Percentiles rank a stretch among this genome's conserved stretches.
phyloP scores from a whole-genome alignment of 1,139 yeast genomes.

The Hansenula sp. region DNA sequence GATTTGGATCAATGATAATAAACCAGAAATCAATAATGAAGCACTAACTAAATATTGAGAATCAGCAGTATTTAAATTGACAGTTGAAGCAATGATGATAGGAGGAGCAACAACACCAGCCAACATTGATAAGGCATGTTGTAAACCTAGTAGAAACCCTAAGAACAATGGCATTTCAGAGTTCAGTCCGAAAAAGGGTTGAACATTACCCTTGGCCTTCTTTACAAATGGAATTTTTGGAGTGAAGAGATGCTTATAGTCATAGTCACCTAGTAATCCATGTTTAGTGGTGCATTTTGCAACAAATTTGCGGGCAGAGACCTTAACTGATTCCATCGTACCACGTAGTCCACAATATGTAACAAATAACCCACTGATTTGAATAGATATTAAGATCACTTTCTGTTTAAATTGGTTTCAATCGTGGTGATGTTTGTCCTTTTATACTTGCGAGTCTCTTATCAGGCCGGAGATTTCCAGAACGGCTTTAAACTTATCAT shows the following conservation, averaged over 20 bases:
- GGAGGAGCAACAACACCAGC: conserved; percentile 91
- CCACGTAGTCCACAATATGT: background rate
- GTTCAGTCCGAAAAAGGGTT: conserved; percentile 79
- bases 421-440: too few relatives aligned
- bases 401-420: too few relatives aligned
- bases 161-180: conserved; percentile 74
- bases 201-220: conserved; percentile 30
- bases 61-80: conserved; percentile 46
- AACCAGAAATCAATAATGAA: conserved; percentile 70
- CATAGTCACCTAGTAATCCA: conserved; percentile 80
- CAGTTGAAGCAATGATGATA: conserved; percentile 59
- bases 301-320: background rate
- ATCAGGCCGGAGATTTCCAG: too few relatives aligned
- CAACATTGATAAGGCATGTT: conserved; percentile 84
- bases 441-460: too few relatives aligned
- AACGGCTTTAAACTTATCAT: too few relatives aligned
- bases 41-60: conserved; percentile 75
- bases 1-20: conserved; percentile 71
- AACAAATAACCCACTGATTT: background rate
- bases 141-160: conserved; percentile 77
- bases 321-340: background rate
- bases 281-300: conserved; percentile 61
- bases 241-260: conserved; percentile 70
- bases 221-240: conserved; percentile 66
- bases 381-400: too few relatives aligned